Evolutionary conservation across 2,329 filamentous ascomycete species (phyloP).

Genomic region (Cercospora sesami): DNA sequence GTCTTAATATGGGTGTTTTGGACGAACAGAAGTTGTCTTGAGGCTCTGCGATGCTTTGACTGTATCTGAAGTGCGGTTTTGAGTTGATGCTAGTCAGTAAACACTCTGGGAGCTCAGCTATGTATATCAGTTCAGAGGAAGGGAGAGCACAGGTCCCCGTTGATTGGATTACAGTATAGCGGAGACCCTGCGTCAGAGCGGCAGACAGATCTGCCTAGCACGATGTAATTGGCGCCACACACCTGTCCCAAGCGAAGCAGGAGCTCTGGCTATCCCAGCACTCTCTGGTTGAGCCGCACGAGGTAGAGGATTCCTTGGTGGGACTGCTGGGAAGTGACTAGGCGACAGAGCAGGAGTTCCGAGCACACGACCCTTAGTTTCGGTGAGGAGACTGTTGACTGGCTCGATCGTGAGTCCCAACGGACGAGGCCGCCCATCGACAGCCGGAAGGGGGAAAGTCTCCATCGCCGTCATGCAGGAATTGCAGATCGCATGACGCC

Average conservation of each 20-base stretch:
- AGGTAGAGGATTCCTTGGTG: neutral
- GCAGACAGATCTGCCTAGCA: slow-evolving; percentile 21
- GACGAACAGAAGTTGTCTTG: neutral
- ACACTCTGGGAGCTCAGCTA: neutral
- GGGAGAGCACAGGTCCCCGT: neutral
- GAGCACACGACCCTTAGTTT: neutral
- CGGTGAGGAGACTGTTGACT: neutral
- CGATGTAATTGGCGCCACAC: slow-evolving; percentile 18
- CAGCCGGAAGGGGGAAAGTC: neutral
- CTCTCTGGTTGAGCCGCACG: slow-evolving; percentile 9
- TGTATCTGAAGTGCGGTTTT: neutral
- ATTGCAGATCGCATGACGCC: slow-evolving; percentile 20
- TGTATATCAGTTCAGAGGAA: slow-evolving; percentile 5
- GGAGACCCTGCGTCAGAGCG: slow-evolving; percentile 30
- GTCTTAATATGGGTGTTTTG: neutral
- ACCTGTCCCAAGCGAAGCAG: slow-evolving; percentile 9
- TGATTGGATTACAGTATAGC: slow-evolving; percentile 16
- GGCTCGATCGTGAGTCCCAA: slow-evolving; percentile 11
- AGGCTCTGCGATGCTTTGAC: neutral
- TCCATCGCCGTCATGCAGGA: neutral
- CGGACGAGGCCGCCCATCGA: slow-evolving; percentile 6
- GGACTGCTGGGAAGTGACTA: slow-evolving; percentile 12
- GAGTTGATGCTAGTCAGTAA: neutral
- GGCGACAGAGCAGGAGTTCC: slow-evolving; percentile 1
- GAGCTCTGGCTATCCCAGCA: neutral